phyloP scores from a whole-genome alignment of 139 green algal genomes.

The Volvox africanus region DNA sequence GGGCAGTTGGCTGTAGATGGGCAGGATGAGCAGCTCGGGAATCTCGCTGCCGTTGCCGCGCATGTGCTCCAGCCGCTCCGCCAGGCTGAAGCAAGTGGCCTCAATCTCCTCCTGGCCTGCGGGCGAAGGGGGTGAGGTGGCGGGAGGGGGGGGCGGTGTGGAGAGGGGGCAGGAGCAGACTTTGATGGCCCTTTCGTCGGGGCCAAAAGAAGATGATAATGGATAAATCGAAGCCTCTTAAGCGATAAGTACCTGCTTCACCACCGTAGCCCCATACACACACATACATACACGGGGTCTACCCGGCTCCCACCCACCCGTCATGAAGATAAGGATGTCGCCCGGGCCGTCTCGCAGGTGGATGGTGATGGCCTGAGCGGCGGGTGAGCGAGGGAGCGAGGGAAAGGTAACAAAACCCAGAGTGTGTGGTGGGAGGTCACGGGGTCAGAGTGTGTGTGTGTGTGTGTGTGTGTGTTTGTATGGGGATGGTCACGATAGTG shows the following conservation, averaged over 20 bases:
- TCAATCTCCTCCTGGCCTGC: slow-evolving; percentile 98
- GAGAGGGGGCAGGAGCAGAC: no score
- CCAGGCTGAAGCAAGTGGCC: slow-evolving; percentile 88
- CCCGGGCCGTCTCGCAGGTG: slow-evolving; percentile 91
- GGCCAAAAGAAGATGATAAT: no score
- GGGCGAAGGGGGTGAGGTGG: not conserved
- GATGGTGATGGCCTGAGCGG: slow-evolving; percentile 84
- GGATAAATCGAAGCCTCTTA: no score
- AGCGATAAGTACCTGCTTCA: no score
- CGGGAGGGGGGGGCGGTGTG: not conserved
- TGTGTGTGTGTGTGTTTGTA: no score
- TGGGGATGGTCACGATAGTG: no score
- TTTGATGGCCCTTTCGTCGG: no score
- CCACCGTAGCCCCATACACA: no score
- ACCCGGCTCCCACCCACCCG: slow-evolving; percentile 57
- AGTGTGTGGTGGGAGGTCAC: no score
- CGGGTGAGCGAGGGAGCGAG: not conserved
- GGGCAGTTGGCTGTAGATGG: slow-evolving; percentile 85
- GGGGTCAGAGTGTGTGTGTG: no score
- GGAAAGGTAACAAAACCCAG: not conserved
- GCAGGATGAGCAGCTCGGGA: slow-evolving; percentile 85
- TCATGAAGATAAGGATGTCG: slow-evolving; percentile 99
- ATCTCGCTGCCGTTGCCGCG: slow-evolving; percentile 91
- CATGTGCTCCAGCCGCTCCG: slow-evolving; percentile 94
- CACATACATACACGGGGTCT: not conserved